phyloP scores from a whole-genome alignment of 2,329 filamentous ascomycete species.

The Coniochaeta sp. region DNA sequence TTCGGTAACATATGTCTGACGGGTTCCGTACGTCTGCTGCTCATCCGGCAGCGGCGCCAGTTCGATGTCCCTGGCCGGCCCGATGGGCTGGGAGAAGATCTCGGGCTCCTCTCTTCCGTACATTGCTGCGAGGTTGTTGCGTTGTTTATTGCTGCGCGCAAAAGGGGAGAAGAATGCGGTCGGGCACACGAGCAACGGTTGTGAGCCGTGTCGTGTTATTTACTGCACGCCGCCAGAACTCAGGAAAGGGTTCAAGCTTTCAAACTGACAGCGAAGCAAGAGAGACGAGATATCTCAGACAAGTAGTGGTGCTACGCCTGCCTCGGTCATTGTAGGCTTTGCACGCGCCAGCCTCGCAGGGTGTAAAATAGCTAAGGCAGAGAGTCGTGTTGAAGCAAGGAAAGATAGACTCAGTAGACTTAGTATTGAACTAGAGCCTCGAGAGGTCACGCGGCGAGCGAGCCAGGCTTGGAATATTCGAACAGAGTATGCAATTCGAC shows the following conservation, averaged over 20 bases:
- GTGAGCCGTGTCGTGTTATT: background rate
- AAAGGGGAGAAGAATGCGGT: background rate
- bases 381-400: background rate
- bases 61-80: slow-evolving; percentile 12
- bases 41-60: slow-evolving; percentile 9
- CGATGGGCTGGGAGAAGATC: slow-evolving; percentile 19
- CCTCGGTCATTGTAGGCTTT: background rate
- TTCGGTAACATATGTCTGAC: slow-evolving; percentile 1
- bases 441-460: background rate
- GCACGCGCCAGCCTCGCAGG: background rate
- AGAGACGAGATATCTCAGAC: background rate
- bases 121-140: slow-evolving; percentile 8
- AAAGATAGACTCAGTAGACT: background rate
- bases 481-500: background rate
- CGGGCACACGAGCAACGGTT: background rate
- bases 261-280: background rate
- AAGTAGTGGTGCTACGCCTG: background rate
- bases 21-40: slow-evolving; percentile 8
- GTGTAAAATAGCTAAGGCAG: too few species aligned
- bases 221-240: background rate
- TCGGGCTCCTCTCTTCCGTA: slow-evolving; percentile 14
- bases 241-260: background rate
- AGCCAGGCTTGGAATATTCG: background rate
- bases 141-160: background rate
- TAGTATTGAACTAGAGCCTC: background rate